Evolutionary conservation across 2,329 filamentous ascomycete species (phyloP).

Genomic region (Gnomoniopsis sp.): DNA sequence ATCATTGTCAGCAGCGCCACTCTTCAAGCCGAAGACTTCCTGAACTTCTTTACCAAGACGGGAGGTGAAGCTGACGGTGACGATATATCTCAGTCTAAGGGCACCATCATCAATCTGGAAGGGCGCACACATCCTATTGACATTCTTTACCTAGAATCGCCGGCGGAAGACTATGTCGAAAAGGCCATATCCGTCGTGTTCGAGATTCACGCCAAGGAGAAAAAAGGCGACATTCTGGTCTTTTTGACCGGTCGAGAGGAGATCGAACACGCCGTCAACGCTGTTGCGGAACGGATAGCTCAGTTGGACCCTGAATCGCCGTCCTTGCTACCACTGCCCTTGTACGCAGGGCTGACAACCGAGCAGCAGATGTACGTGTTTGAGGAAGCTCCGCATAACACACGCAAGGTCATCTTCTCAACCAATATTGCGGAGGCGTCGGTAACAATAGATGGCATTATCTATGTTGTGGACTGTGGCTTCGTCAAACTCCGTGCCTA

Average conservation of each 20-base stretch:
- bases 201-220: constrained; percentile 79
- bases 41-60: constrained; percentile 65
- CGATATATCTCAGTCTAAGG: constrained; percentile 28
- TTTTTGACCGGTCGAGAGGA: constrained; percentile 93
- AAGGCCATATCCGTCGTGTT: constrained; percentile 78
- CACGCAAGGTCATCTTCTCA: constrained; percentile 85
- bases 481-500: constrained; percentile 89
- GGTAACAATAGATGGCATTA: constrained; percentile 88
- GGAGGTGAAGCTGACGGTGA: constrained; percentile 34
- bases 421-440: constrained; percentile 98
- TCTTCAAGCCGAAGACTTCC: constrained; percentile 81
- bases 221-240: constrained; percentile 80
- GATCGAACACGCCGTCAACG: constrained; percentile 78
- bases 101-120: constrained; percentile 77
- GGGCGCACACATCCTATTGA: constrained; percentile 88
- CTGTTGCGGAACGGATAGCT: constrained; percentile 68
- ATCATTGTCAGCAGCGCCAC: constrained; percentile 94
- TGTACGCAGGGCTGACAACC: constrained; percentile 84
- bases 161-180: constrained; percentile 84
- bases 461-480: constrained; percentile 86
- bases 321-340: constrained; percentile 67
- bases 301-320: constrained; percentile 58
- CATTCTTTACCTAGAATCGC: constrained; percentile 72
- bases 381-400: constrained; percentile 75
- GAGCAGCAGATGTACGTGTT: constrained; percentile 97